Evolutionary conservation across 108 stramenopile species (phyloP).

Genomic region (Cyclotella atomus): DNA sequence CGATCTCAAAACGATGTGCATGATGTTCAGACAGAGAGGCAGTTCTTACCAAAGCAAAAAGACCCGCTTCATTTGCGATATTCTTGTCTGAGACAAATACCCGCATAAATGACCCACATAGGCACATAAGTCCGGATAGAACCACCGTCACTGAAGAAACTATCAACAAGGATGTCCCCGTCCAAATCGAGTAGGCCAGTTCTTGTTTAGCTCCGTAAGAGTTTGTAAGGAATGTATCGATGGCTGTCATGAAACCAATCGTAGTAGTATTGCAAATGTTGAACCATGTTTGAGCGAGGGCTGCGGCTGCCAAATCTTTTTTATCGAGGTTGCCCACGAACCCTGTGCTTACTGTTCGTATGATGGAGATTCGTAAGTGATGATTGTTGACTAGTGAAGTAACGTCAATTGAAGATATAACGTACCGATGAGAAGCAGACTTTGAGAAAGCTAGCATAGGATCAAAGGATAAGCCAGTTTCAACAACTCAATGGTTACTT

Average conservation of each 20-base stretch:
- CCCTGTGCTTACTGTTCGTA: not conserved
- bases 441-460: not conserved
- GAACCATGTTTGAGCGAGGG: not conserved
- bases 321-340: not conserved
- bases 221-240: not conserved
- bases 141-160: not conserved
- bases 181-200: not conserved
- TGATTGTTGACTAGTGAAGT: not conserved
- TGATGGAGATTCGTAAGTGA: not conserved
- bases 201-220: slow-evolving; percentile 1
- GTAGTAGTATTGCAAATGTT: not conserved
- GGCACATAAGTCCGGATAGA: not conserved
- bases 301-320: not conserved
- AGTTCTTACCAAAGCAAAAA: not conserved
- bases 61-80: not conserved
- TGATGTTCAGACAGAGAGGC: too few species aligned
- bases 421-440: not conserved
- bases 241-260: not conserved
- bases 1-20: too few species aligned
- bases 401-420: not conserved
- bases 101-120: not conserved
- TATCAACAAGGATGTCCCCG: not conserved
- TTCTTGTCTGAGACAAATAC: not conserved
- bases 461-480: not conserved
- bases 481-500: too few species aligned